Evolutionary conservation across 768 basidiomycete genomes (phyloP), one percentile per base, ranked within the genome.

Genomic region (Boletus vermiculosoides): DNA sequence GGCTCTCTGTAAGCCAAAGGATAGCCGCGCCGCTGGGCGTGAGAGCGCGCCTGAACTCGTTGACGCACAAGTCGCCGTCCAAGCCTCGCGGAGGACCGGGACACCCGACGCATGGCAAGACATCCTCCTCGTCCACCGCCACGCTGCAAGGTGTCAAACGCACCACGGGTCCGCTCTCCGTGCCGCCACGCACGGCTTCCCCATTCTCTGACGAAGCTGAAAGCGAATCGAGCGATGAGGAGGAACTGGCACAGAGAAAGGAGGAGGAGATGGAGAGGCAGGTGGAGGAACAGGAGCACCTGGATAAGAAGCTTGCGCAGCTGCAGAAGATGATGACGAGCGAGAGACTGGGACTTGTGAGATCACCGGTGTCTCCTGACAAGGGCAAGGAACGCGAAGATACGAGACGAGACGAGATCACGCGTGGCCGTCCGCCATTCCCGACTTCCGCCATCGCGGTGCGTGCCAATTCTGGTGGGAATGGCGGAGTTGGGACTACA

Each of bases 271-370:
- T 80, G 4, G 87, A 89, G 49, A 75, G 85, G 49, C 78, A 72
- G 54, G 77, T 78, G 30, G 89, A 92, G 66, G 84, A 88, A 57
- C 84, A 86, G 60, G 84, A 88, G 50, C 75, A 81, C 0, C 68
- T 92, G 41, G 82, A 84, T 50, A 80, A 78, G 58, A 92, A 90
- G 66, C 77, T 93, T 12, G 77, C 80, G 46, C 82, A 87, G 33
- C 74, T 93, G 20, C 82, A 90, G 66, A 78, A 68, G 51, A 83
- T 87, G 78, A 87, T 93, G 76, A 90, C 86, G 1, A 84, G 78
- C 57, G 90, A 92, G 46, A 75, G 80, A 22, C 67, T 93, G 22
- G 91, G 91, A 1, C 78, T 94, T 20, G 85, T 92, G 49, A 64
- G 68, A 15, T 76, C 77, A 3, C 57, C 67, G 10, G 44, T 59